Evolutionary conservation across 2,329 filamentous ascomycete genomes (phyloP).

Genomic region (Trichoderma endophyticum): DNA sequence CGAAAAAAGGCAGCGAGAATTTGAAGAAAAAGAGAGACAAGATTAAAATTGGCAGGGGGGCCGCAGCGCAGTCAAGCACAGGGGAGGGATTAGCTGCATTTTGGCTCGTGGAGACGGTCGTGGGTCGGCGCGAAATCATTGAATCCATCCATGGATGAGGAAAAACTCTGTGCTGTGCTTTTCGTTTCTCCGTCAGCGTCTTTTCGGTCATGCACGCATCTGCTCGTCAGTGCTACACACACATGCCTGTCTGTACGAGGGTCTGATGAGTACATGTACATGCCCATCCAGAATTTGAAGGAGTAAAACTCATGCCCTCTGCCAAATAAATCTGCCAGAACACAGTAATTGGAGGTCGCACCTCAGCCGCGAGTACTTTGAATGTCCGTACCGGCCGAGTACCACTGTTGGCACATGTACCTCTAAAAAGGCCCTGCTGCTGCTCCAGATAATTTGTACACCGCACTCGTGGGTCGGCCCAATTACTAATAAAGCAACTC

Average conservation of each 20-base stretch:
- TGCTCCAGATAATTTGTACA: not conserved
- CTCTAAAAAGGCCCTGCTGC: not conserved
- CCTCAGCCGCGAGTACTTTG: not conserved
- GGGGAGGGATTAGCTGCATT: slow-evolving; percentile 16
- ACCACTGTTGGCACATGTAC: not conserved
- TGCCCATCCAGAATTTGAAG: not conserved
- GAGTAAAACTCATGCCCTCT: not conserved
- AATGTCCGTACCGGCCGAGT: not conserved
- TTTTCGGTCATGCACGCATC: not conserved
- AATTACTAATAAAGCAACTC: slow-evolving; percentile 1
- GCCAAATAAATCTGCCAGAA: not conserved
- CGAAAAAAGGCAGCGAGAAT: not conserved
- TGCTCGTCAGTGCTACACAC: slow-evolving; percentile 1
- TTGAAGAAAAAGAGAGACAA: not conserved
- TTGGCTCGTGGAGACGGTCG: slow-evolving; percentile 10
- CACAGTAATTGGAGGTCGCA: not conserved
- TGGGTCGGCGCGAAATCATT: slow-evolving; percentile 8
- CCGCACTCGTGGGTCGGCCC: slow-evolving; percentile 9
- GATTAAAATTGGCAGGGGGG: slow-evolving; percentile 15
- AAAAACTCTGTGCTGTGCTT: not conserved
- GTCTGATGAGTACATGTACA: not conserved
- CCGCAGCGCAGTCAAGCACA: slow-evolving; percentile 2
- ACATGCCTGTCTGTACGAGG: not conserved
- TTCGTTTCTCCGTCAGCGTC: slow-evolving; percentile 2
- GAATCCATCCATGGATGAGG: not conserved